Evolutionary conservation across 352 stramenopile species (phyloP), one percentile per base, ranked within the genome.

Genomic region (Phytophthora litchii): DNA sequence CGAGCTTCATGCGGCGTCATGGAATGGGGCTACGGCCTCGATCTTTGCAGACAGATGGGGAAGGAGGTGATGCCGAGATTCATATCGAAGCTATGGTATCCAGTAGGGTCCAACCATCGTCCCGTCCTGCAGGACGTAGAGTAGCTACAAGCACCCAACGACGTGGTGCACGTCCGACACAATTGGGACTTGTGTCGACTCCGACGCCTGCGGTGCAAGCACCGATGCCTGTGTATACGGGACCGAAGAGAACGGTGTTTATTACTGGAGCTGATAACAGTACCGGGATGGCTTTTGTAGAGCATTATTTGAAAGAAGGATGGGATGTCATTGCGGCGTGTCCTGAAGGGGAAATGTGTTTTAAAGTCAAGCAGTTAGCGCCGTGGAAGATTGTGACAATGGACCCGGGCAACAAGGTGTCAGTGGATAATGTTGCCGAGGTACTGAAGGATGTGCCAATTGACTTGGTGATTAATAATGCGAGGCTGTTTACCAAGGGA

Each of bases 391-490:
- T 92, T 10, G 31, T 89, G 35, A 36, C 56, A 8, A 46, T 90
- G 38, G 82, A 92, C 45, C 72, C 66, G 0, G 49, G 60, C 19
- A 62, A 75, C n/a, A 74, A 85, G 38, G 36, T 64, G 29, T 91
- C 78, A 10, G 83, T 91, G 31, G 56, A 76, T 12, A 25, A 20
- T 8, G 71, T 67, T 8, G 79, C 70, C 4, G 58, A 72, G 20
- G 23, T 38, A 10, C 53, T 88, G 1, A 62, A 76, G 36, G 70
- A 68, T 17, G 70, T 76, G 3, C 55, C 70, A 0, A 72, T 92
- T 51, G 80, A 93, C 45, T 49, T 93, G 31, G 40, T 93, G 14
- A 87, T 93, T 58, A 93, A 93, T 59, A 92, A 92, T 66, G 80
- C 83, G 0, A 69, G 83, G 12, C 34, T 89, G 3, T 63, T 74